Conservation (phyloP, 495 filamentous ascomycete species). For the Podospora pseudopauciseta region DNA sequence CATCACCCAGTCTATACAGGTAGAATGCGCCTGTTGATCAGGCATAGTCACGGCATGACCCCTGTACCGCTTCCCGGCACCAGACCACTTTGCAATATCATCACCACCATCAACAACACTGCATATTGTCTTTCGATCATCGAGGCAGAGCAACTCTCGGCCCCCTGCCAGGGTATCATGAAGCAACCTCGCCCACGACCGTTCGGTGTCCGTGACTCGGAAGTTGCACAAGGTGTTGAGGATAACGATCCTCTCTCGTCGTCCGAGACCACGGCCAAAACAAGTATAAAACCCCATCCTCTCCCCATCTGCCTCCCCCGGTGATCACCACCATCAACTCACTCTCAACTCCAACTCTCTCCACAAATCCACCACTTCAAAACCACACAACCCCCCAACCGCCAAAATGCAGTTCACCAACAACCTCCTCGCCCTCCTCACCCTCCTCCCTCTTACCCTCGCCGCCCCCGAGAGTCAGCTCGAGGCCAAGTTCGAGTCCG, state of each 20-base stretch:
- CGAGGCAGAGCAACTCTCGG: background rate
- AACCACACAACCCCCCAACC: background rate
- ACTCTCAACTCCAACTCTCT: background rate
- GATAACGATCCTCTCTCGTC: background rate
- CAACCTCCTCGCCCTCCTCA: constrained; percentile 8
- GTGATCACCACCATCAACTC: background rate
- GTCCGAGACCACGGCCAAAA: background rate
- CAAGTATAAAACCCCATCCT: background rate
- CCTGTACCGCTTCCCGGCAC: no score
- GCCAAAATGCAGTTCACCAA: constrained; percentile 12
- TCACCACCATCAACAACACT: no score
- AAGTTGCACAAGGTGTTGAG: background rate
- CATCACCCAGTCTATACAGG: no score
- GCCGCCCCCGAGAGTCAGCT: constrained; percentile 2
- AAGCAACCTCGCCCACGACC: background rate
- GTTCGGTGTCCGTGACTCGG: background rate
- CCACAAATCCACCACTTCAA: background rate
- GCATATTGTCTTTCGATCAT: background rate
- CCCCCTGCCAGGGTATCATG: background rate
- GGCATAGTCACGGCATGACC: no score
- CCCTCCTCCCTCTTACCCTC: constrained; percentile 1
- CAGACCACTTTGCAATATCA: background rate
- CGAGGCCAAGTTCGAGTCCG: background rate
- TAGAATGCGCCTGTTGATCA: no score
- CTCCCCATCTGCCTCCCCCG: background rate